Evolutionary conservation across 495 filamentous ascomycete genomes (phyloP).

Genomic region (Neurospora africana): DNA sequence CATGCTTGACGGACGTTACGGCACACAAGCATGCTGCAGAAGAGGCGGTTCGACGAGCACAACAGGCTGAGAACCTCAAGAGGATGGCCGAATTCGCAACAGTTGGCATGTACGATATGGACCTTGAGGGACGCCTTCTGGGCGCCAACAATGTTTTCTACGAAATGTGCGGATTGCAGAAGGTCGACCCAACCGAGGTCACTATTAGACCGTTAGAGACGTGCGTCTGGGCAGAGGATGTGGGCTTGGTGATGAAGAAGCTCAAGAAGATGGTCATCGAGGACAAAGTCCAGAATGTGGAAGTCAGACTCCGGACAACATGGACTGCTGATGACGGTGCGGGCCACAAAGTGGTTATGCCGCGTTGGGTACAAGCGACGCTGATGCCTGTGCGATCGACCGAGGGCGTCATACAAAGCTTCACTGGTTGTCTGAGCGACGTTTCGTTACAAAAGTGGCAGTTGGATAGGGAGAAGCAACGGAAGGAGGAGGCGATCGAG

Average conservation of each 20-base stretch:
- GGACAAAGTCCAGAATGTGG: slow-evolving; percentile 21
- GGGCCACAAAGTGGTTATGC: slow-evolving; percentile 18
- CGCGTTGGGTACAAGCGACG: slow-evolving; percentile 25
- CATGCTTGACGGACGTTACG: slow-evolving; percentile 37
- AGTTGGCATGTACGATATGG: slow-evolving; percentile 39
- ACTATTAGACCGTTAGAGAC: slow-evolving; percentile 27
- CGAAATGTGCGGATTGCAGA: slow-evolving; percentile 31
- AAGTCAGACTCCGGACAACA: slow-evolving; percentile 25
- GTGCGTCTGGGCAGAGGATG: slow-evolving; percentile 24
- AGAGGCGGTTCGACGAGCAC: slow-evolving; percentile 32
- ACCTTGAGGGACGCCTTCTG: slow-evolving; percentile 30
- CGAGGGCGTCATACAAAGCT: slow-evolving; percentile 23
- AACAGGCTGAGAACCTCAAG: slow-evolving; percentile 38
- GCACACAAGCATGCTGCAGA: slow-evolving; percentile 31
- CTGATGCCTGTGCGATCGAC: slow-evolving; percentile 23
- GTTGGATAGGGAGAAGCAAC: slow-evolving; percentile 25
- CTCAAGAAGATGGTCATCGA: slow-evolving; percentile 18
- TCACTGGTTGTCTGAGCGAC: slow-evolving; percentile 29
- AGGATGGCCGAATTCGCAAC: slow-evolving; percentile 38
- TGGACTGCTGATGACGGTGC: slow-evolving; percentile 21
- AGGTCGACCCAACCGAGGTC: slow-evolving; percentile 20
- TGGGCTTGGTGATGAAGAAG: slow-evolving; percentile 13
- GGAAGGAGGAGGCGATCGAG: slow-evolving; percentile 35
- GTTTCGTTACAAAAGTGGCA: slow-evolving; percentile 30
- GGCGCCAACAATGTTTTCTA: slow-evolving; percentile 36